phyloP scores from a whole-genome alignment of 1,139 yeast species.

The Candida sp. region DNA sequence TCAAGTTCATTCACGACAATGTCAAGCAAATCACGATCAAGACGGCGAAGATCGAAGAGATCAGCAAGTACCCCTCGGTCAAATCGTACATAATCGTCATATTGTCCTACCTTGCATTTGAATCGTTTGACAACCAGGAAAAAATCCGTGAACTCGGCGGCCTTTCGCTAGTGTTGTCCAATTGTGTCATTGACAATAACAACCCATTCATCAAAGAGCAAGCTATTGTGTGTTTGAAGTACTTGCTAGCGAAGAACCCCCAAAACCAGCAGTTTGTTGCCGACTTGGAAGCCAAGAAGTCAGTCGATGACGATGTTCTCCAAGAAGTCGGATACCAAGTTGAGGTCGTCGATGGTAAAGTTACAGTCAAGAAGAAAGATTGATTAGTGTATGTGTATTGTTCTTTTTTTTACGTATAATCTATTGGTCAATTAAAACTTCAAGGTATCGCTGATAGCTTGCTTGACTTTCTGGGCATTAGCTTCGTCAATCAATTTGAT shows the following conservation, averaged over 20 bases:
- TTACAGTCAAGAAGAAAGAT: slow-evolving; percentile 22
- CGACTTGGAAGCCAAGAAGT: slow-evolving; percentile 39
- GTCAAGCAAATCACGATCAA: slow-evolving; percentile 37
- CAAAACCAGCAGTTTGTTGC: slow-evolving; percentile 81
- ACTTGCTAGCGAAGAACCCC: slow-evolving; percentile 62
- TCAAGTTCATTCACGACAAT: slow-evolving; percentile 54
- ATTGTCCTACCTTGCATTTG: slow-evolving; percentile 56
- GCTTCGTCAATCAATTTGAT: slow-evolving; percentile 77
- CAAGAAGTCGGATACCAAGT: slow-evolving; percentile 46
- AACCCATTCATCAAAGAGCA: slow-evolving; percentile 92
- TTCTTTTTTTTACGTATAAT: too few species aligned
- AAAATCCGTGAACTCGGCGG: slow-evolving; percentile 68
- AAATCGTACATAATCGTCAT: slow-evolving; percentile 67
- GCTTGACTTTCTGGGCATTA: slow-evolving; percentile 73
- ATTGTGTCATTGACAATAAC: slow-evolving; percentile 83
- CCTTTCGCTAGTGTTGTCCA: slow-evolving; percentile 71
- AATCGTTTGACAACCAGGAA: slow-evolving; percentile 66
- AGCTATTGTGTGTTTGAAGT: slow-evolving; percentile 77
- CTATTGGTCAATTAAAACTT: too few species aligned
- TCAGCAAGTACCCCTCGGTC: slow-evolving; percentile 58
- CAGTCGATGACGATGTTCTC: slow-evolving; percentile 36
- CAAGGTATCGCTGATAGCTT: slow-evolving; percentile 73
- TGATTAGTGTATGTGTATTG: too few species aligned
- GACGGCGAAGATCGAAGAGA: slow-evolving; percentile 30
- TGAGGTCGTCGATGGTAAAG: slow-evolving; percentile 39